Percentiles rank a stretch among this genome's conserved stretches.
Conservation (phyloP, 1,284 basidiomycete genomes). For the Puccinia hordei region DNA sequence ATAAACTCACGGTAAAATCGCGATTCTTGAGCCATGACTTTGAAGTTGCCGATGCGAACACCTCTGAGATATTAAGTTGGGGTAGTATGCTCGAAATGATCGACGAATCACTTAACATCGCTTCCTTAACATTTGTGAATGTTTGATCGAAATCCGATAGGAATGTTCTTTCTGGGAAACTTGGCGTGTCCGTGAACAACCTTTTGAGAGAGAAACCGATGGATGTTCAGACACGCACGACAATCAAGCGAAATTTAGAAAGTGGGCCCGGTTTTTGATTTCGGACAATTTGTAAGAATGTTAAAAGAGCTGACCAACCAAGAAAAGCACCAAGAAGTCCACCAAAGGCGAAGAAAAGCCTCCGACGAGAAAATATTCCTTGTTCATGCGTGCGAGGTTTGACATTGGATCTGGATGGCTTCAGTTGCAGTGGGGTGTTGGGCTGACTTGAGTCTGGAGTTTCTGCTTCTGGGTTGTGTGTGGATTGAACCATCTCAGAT, state of each 20-base stretch:
- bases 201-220: neutral
- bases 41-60: conserved; percentile 28
- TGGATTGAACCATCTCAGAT: conserved; percentile 14
- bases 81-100: conserved; percentile 40
- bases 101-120: conserved; percentile 30
- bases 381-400: neutral
- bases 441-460: neutral
- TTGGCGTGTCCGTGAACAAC: conserved; percentile 41
- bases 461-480: neutral
- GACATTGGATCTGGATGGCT: neutral
- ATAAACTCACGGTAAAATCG: conserved; percentile 66
- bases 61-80: conserved; percentile 44
- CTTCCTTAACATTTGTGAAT: conserved; percentile 41
- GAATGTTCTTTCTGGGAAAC: conserved; percentile 37
- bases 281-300: neutral
- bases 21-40: conserved; percentile 68
- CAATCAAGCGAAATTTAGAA: neutral
- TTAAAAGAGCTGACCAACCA: conserved; percentile 39
- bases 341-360: conserved; percentile 45
- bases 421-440: neutral
- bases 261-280: neutral
- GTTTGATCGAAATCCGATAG: conserved; percentile 49
- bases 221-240: neutral
- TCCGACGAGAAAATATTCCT: conserved; percentile 36
- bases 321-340: conserved; percentile 43